These are phyloP conservation scores for Drechslerella stenobrocha DNA, from an alignment of 2,329 filamentous ascomycete species.

Conservation along the genomic window DNA sequence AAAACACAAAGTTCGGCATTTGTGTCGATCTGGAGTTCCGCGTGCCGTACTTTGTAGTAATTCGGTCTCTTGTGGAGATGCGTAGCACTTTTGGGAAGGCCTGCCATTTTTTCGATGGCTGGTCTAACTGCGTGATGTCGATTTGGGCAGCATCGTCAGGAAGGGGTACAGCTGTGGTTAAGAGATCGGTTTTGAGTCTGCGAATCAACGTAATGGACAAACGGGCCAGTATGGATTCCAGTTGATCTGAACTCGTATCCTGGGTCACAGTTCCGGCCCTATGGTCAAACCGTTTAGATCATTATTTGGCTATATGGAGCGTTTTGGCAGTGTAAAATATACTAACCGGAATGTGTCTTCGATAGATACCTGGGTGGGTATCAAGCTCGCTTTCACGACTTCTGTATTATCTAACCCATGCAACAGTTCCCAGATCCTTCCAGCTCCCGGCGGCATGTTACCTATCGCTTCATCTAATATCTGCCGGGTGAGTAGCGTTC, in stretches of 20 bases:
- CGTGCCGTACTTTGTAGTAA: constrained; percentile 61
- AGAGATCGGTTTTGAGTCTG: constrained; percentile 52
- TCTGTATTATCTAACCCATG: constrained; percentile 77
- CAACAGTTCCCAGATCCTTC: constrained; percentile 73
- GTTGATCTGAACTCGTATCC: constrained; percentile 60
- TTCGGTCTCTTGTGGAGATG: constrained; percentile 72
- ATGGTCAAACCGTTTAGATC: constrained; percentile 62
- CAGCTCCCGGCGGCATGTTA: constrained; percentile 66
- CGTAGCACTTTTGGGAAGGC: constrained; percentile 80
- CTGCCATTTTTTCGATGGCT: constrained; percentile 64
- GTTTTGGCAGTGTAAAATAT: constrained; percentile 57
- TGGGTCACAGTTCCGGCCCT: constrained; percentile 62
- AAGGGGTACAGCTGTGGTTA: constrained; percentile 45
- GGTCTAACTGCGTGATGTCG: constrained; percentile 39
- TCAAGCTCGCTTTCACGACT: constrained; percentile 70
- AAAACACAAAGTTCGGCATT: constrained; percentile 74
- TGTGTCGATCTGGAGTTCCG: constrained; percentile 75
- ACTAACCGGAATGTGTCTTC: constrained; percentile 78
- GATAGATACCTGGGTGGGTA: constrained; percentile 88
- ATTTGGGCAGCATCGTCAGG: constrained; percentile 35
- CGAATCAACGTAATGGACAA: constrained; percentile 53
- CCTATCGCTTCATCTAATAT: constrained; percentile 59
- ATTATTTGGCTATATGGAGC: constrained; percentile 66
- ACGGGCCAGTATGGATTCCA: constrained; percentile 50
- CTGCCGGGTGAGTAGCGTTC: constrained; percentile 28